Evolutionary conservation across 768 basidiomycete genomes (phyloP), one percentile per base, ranked within the genome.

Genomic region (Tricholoma sp.): DNA sequence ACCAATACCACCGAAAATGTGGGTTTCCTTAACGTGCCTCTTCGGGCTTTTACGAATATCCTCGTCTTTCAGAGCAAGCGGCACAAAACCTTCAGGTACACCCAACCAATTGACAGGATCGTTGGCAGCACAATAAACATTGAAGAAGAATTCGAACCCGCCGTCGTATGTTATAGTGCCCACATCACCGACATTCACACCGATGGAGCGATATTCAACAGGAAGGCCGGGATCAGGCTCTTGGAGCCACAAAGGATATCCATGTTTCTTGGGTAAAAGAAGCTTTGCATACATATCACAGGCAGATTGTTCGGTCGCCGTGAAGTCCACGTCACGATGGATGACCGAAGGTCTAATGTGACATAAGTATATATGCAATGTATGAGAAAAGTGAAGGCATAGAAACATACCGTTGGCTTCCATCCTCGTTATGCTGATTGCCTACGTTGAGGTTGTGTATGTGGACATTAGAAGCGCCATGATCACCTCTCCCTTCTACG

Each of bases 111-210:
- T 62, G 46, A 64, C 54, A n/a, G 58, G 58, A 58, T 64, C 57
- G 47, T 45, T 39, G 9, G 56, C 50, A 6, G 65, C 50, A 4
- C 51, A 59, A 14, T 62, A 58, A 39, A 66, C 46, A 37, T 65
- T 66, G n/a, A n/a, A n/a, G n/a, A n/a, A n/a, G n/a, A n/a, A n/a
- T n/a, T n/a, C n/a, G n/a, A n/a, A n/a, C n/a, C n/a, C n/a, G n/a
- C n/a, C n/a, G n/a, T n/a, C n/a, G n/a, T n/a, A n/a, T n/a, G n/a
- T n/a, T n/a, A n/a, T n/a, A n/a, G n/a, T n/a, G n/a, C n/a, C n/a
- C n/a, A n/a, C n/a, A n/a, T n/a, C n/a, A n/a, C n/a, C n/a, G 56
- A 65, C 59, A 45, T 61, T 52, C 32, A 68, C 61, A 24, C 66
- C 64, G 45, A 61, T 59, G 27, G 57, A 57, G 47, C 62, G 60